phyloP scores from a whole-genome alignment of 2,329 filamentous ascomycete species.

The Neofusicoccum umdonicola region DNA sequence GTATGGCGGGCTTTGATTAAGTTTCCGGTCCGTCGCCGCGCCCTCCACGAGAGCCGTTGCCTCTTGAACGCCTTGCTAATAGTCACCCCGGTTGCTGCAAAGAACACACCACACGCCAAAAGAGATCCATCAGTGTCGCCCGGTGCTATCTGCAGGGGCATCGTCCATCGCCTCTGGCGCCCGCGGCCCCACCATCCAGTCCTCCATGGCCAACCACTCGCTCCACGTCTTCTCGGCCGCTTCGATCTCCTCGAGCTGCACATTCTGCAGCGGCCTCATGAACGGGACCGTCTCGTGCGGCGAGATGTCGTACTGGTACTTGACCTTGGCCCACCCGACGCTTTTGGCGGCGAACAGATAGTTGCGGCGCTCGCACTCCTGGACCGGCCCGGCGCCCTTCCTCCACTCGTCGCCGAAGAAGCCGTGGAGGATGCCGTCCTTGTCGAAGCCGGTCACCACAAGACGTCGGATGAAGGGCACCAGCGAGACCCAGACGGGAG shows the following conservation, averaged over 20 bases:
- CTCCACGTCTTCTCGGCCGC: constrained; percentile 84
- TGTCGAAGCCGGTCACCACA: constrained; percentile 88
- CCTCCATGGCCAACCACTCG: constrained; percentile 93
- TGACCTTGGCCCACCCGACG: constrained; percentile 83
- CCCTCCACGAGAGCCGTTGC: neutral
- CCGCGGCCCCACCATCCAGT: constrained; percentile 93
- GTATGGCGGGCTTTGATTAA: neutral
- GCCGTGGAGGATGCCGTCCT: constrained; percentile 79
- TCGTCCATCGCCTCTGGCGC: constrained; percentile 55
- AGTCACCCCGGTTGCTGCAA: neutral
- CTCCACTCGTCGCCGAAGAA: constrained; percentile 97
- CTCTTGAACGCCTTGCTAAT: constrained; percentile 14
- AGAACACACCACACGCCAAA: neutral
- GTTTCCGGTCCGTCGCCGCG: neutral
- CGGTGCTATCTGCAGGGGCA: constrained; percentile 4
- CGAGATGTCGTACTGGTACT: constrained; percentile 84
- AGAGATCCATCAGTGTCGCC: neutral
- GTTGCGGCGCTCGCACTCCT: constrained; percentile 87
- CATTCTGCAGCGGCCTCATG: constrained; percentile 74
- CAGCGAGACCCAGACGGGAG: constrained; percentile 59
- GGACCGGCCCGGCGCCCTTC: constrained; percentile 73
- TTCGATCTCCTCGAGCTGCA: constrained; percentile 76
- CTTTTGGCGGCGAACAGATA: constrained; percentile 95
- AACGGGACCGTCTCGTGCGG: constrained; percentile 84
- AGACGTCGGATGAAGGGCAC: constrained; percentile 88